Evolutionary conservation across 306 rosid species (phyloP).

Genomic region (Geum urbanum): DNA sequence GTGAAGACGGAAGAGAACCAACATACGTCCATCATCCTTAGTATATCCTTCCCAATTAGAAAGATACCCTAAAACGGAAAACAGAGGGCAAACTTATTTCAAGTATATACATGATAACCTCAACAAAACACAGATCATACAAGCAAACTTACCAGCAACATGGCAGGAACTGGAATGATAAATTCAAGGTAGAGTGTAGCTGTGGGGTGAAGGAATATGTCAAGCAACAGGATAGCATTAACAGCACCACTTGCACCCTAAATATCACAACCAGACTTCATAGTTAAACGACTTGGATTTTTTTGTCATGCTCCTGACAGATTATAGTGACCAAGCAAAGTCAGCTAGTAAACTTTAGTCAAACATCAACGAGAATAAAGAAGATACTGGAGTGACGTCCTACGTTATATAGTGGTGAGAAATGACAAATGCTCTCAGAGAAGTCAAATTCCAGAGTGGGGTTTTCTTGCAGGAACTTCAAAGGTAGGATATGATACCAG

Average conservation of each 20-base stretch:
- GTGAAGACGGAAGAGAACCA: slow-evolving; percentile 4
- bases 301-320: slow-evolving; percentile 8
- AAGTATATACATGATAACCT: slow-evolving; percentile 24
- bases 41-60: slow-evolving; percentile 62
- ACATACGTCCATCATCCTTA: slow-evolving; percentile 59
- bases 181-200: slow-evolving; percentile 53
- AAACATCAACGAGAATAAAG: not conserved
- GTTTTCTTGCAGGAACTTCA: no score
- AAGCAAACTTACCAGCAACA: slow-evolving; percentile 54
- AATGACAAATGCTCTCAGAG: no score
- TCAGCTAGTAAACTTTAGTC: not conserved
- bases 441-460: no score
- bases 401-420: no score
- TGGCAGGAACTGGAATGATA: slow-evolving; percentile 79
- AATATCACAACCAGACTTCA: slow-evolving; percentile 27
- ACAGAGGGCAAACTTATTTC: slow-evolving; percentile 21
- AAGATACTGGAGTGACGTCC: not conserved
- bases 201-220: slow-evolving; percentile 76
- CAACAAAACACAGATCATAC: slow-evolving; percentile 18
- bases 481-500: no score
- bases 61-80: slow-evolving; percentile 61
- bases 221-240: slow-evolving; percentile 72
- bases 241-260: slow-evolving; percentile 95
- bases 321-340: not conserved
- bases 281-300: slow-evolving; percentile 23